Evolutionary conservation across 345 rosid species (phyloP), one percentile per base, ranked within the genome.

Genomic region (Laguncularia racemosa): DNA sequence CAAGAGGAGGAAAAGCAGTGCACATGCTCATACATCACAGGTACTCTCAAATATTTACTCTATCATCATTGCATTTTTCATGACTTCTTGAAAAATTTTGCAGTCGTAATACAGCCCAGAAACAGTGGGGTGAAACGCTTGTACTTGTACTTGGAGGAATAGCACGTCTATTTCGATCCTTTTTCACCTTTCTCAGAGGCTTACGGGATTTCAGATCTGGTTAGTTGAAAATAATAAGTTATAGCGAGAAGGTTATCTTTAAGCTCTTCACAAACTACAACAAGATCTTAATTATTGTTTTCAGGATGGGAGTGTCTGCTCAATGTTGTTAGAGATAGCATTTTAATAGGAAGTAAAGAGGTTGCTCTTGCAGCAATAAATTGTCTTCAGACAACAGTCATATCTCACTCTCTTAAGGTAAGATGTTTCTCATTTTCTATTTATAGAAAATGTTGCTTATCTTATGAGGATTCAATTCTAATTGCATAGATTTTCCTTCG

Each of bases 21-120:
- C 99, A 93, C 78, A 89, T 93, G 99, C 88, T 87, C 70, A 93
- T 93, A 61, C 99, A 93, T 81, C 99, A 93, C 55, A 92, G 98
- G 98, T 92, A 56, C 46, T 59, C 33, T 13, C 28, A 14, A 20
- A 56, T 20, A 48, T 23, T 54, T 20, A 17, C 33, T 53, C 56
- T 23, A 14, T 62, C 52, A 56, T 26, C 58, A 23, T 20, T 19
- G 26, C 13, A 15, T 19, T 23, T 14, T 20, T 50, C 33, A 55
- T 63, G 48, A 53, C 53, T 55, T 44, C 48, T 56, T 46, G 53
- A 20, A 55, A n/a, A 45, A 28, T 59, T 57, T 64, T 80, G 61
- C 81, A 93, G 99, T 77, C 97, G 97, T 63, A 93, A 93, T 78
- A 84, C 97, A 19, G 91, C 86, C 74, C 99, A 93, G 74, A 93